Evolutionary conservation across 2,329 filamentous ascomycete species (phyloP), one percentile per base, ranked within the genome.

Genomic region (Madurella mycetomatis): DNA sequence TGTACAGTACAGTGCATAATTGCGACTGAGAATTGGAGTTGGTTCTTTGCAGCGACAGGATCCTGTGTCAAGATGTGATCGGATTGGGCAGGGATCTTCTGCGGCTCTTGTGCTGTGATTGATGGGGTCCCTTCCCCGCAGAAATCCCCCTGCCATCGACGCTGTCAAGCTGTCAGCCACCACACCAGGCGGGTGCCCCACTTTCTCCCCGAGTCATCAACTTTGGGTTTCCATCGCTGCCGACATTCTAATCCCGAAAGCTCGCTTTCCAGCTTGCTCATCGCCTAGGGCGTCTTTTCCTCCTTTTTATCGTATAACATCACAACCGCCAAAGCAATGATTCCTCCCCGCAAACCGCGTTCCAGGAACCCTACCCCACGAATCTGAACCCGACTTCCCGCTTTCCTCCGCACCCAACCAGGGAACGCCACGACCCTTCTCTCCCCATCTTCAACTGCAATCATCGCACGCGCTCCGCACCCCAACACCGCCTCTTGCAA

Each of bases 181-280:
- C 54, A 56, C 30, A 43, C 54, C 49, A 49, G 9, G 9, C 5
- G 16, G 50, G 16, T 43, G 44, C 43, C 51, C 56, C 56, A 56
- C 56, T 55, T 55, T 47, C 37, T 18, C 31, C 39, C 50, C 56
- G 54, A 58, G 53, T 58, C 53, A 55, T 58, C 53, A 52, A 41
- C 44, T 18, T 47, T 30, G 37, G 30, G 25, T 39, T 45, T 17
- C 41, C 17, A 39, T 31, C 43, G 18, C 41, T 34, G 34, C 34
- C 46, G 37, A 41, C 34, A 41, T 40, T 42, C 34, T 5, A 25
- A 40, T 31, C 19, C 25, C 45, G 30, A 45, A 53, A 34, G 37
- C 3, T 9, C 37, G 30, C 41, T 42, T 13, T 18, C 16, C 32
- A 37, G 17, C 46, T 9, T 48, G 42, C 50, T 39, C 40, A 34